Evolutionary conservation across 441 rosid genomes (phyloP).

Genomic region (Rhodomyrtus psidioides): DNA sequence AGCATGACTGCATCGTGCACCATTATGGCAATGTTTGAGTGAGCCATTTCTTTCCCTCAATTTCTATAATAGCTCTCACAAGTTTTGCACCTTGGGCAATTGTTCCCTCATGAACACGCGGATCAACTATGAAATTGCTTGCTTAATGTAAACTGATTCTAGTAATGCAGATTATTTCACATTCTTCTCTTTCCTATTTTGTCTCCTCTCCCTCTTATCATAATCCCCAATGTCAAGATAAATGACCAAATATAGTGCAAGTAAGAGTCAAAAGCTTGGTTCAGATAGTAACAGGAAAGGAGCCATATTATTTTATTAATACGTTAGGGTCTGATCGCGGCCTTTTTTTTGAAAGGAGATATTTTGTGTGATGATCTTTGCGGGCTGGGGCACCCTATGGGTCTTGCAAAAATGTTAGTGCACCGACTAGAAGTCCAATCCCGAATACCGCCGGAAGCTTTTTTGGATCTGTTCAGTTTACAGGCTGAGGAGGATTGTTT

Average conservation of each 20-base stretch:
- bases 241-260: neutral
- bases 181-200: neutral
- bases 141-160: neutral
- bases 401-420: slow-evolving; percentile 61
- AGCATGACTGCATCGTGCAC: neutral
- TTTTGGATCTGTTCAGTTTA: no score
- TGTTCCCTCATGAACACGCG: neutral
- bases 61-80: neutral
- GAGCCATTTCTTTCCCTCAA: neutral
- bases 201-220: neutral
- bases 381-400: slow-evolving; percentile 84
- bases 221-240: neutral
- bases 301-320: neutral
- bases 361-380: slow-evolving; percentile 8
- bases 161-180: neutral
- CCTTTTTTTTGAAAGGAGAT: neutral
- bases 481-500: no score
- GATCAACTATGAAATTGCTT: neutral
- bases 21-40: neutral
- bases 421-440: slow-evolving; percentile 40
- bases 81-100: neutral
- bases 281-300: neutral
- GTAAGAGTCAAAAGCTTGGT: neutral
- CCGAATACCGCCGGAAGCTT: slow-evolving; percentile 39
- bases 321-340: neutral